A percentile compares a stretch with the other conserved stretches of the same genome.
Evolutionary conservation across 2,329 filamentous ascomycete genomes (phyloP).

Genomic region (Capronia epimyces): DNA sequence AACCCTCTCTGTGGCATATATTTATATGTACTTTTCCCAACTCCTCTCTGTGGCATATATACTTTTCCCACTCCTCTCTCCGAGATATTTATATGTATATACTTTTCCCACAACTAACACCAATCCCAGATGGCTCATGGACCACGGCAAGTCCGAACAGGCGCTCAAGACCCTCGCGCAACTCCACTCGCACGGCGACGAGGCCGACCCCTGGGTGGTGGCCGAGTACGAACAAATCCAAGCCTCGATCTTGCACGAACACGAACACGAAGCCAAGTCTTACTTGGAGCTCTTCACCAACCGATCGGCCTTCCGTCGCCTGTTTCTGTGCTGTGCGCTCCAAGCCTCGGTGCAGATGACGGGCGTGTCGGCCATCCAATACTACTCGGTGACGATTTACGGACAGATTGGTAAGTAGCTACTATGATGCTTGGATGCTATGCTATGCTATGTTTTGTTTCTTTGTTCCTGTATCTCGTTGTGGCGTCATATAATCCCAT

Average conservation of each 20-base stretch:
- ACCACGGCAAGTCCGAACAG: constrained; percentile 59
- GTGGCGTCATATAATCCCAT: no score
- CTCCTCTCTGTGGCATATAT: background rate
- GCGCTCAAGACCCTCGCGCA: constrained; percentile 62
- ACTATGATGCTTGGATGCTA: no score
- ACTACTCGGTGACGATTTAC: constrained; percentile 65
- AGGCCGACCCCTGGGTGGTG: constrained; percentile 62
- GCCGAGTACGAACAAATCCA: constrained; percentile 69
- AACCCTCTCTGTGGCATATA: no score
- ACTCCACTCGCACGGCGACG: constrained; percentile 64
- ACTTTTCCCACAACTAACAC: constrained; percentile 39
- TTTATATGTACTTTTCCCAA: no score
- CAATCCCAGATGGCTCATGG: constrained; percentile 65
- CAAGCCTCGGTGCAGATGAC: constrained; percentile 74
- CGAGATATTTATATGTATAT: background rate
- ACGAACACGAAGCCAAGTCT: constrained; percentile 63
- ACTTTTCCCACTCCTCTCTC: no score
- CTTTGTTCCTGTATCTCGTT: no score
- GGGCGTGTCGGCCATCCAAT: constrained; percentile 68
- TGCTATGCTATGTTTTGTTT: no score
- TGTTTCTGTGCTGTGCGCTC: constrained; percentile 63
- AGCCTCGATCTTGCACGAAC: constrained; percentile 60
- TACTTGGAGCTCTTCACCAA: constrained; percentile 64
- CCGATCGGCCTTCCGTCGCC: constrained; percentile 62
- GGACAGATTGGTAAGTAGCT: constrained; percentile 50